Base-by-base conservation (phyloP, 768 basidiomycete genomes). In the Termitomyces sp. region DNA sequence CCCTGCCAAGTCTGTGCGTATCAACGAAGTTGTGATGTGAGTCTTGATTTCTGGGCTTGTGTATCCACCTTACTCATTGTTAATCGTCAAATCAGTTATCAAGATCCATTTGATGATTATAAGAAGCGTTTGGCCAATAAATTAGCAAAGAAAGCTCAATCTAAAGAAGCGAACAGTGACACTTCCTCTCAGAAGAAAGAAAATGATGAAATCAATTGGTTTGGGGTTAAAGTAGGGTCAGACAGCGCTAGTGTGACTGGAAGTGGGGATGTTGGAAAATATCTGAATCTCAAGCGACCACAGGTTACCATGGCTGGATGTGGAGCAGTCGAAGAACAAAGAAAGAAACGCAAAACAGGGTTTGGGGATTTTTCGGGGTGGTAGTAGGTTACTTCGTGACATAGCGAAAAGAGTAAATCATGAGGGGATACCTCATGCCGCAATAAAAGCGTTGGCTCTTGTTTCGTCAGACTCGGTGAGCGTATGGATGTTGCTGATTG, bases 51-150 rank as follows among this genome's bases (percentile, higher is more conserved):
- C 0, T 35, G 14, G 26, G 23, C 48, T 18, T 38, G 14, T 38
- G 38, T 40, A 35, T 23, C 10, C 35, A 23, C 46, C 35, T 35
- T 30, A 26, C 20, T 18, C 9, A 44, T 16, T 10, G 12, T 23
- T 26, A 2, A 33, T 36, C 6, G n/a, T 55, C 43, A 44, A 44
- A 18, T 36, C 67, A 94, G 92, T 55, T 89, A 93, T 67, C 90
- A 94, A 75, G 95, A 99, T 72, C 97, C 97, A 0, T 98, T 97
- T 67, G 91, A 96, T 55, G 89, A 89, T 41, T 98, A 97, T 73
- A 93, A 95, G 69, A 80, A 78, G 26, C 87, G 93, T 14, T 82
- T 93, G 8, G 82, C 84, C 36, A 94, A 89, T 67, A 91, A 89
- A 64, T 80, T 92, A 10, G 86, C 89, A 49, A 83, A 77, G 61